Conservation (phyloP, 1,139 yeast species). For the Diutina ranongensis region DNA sequence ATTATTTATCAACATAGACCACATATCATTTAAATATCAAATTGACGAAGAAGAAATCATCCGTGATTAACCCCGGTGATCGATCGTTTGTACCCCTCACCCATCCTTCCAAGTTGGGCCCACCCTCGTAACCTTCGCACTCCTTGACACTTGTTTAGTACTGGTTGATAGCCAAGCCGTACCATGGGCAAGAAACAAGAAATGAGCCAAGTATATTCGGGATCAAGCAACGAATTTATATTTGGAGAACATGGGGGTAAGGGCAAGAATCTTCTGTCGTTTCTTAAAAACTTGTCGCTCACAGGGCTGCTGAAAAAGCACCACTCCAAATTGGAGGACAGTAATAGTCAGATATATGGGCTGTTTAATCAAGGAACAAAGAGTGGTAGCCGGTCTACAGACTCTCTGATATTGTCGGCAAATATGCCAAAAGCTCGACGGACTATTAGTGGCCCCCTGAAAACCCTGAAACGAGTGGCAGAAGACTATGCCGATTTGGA, state of each 20-base stretch:
- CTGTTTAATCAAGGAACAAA: constrained; percentile 12
- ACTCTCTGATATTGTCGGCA: not conserved
- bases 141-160: not conserved
- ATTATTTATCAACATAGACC: too few species aligned
- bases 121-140: too few species aligned
- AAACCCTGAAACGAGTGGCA: not conserved
- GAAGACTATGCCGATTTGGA: constrained; percentile 50
- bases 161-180: not conserved
- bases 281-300: constrained; percentile 39
- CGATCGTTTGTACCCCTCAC: too few species aligned
- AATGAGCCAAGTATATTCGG: constrained; percentile 48
- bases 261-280: constrained; percentile 51
- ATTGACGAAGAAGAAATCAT: too few species aligned
- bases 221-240: constrained; percentile 42
- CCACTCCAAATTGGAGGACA: constrained; percentile 14
- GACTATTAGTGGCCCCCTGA: not conserved
- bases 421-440: not conserved
- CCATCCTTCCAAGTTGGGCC: too few species aligned
- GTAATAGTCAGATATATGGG: constrained; percentile 32
- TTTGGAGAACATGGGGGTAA: constrained; percentile 61
- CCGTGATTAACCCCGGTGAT: too few species aligned
- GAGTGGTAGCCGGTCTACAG: constrained; percentile 4
- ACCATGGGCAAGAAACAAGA: constrained; percentile 29
- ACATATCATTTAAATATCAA: too few species aligned
- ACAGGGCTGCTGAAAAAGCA: constrained; percentile 13